Evolutionary conservation across 805 yeast species (phyloP).

Genomic region (Cyberlindnera suaveolens): DNA sequence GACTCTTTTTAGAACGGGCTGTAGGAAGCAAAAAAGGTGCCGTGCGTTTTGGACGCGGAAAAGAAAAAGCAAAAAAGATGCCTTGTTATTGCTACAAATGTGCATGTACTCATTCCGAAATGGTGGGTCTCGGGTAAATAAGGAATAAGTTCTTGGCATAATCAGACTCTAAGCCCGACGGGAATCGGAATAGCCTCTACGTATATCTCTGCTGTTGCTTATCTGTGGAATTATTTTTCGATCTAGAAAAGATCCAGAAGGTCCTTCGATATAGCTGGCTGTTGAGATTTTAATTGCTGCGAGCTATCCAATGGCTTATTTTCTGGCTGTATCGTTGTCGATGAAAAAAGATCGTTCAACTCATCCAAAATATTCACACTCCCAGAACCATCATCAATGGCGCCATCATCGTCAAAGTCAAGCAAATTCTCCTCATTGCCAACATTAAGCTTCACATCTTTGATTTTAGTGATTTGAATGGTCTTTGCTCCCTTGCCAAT

Average conservation of each 20-base stretch:
- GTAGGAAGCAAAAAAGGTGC: too few relatives aligned
- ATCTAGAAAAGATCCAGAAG: constrained; percentile 17
- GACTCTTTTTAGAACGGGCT: too few relatives aligned
- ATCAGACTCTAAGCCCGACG: too few relatives aligned
- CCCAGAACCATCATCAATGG: constrained; percentile 7
- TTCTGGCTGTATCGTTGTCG: constrained; percentile 27
- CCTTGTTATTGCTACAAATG: too few relatives aligned
- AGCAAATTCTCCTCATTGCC: constrained; percentile 79
- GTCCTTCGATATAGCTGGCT: constrained; percentile 9
- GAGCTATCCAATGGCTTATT: constrained; percentile 7
- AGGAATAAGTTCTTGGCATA: too few relatives aligned
- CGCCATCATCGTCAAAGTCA: constrained; percentile 67
- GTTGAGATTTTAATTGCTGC: not conserved
- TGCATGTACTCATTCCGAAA: too few relatives aligned
- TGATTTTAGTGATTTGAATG: constrained; percentile 50
- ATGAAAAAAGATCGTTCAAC: constrained; percentile 62
- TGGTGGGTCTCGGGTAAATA: too few relatives aligned
- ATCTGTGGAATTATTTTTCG: too few relatives aligned
- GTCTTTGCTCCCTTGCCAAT: constrained; percentile 29
- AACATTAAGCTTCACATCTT: constrained; percentile 74
- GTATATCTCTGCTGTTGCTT: too few relatives aligned
- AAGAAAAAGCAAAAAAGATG: too few relatives aligned
- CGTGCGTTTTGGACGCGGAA: too few relatives aligned
- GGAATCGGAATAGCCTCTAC: too few relatives aligned
- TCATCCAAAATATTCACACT: constrained; percentile 55